Conservation (phyloP, 169 alveolate genomes). For the Babesia divergens region DNA sequence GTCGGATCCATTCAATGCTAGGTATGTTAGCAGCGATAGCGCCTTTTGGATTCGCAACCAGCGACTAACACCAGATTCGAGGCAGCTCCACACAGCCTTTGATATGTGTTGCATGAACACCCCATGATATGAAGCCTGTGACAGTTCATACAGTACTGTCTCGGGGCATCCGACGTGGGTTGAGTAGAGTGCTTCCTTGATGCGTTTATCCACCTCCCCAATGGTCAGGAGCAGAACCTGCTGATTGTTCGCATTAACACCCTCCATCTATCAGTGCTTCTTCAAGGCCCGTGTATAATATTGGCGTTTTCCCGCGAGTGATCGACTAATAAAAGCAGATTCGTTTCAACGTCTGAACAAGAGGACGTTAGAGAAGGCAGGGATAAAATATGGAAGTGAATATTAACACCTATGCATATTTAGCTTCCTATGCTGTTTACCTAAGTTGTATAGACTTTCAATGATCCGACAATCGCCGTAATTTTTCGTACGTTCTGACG, state of each 20-base stretch:
- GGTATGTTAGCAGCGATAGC: slow-evolving; percentile 34
- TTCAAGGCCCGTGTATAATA: background rate
- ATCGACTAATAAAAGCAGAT: too few species aligned
- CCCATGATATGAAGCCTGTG: slow-evolving; percentile 58
- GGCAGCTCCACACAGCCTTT: slow-evolving; percentile 45
- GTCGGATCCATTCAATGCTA: slow-evolving; percentile 49
- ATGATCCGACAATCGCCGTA: too few species aligned
- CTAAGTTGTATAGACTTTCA: too few species aligned
- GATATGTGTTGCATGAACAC: slow-evolving; percentile 26
- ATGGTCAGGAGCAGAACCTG: slow-evolving; percentile 39
- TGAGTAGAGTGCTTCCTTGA: slow-evolving; percentile 52
- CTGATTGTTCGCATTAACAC: slow-evolving; percentile 28
- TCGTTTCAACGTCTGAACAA: too few species aligned
- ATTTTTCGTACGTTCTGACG: too few species aligned
- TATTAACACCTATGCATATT: too few species aligned
- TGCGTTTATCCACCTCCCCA: slow-evolving; percentile 28
- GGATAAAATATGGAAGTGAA: too few species aligned
- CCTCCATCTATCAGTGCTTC: slow-evolving; percentile 10
- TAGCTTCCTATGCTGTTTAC: too few species aligned
- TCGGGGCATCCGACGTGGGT: slow-evolving; percentile 57
- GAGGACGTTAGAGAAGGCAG: too few species aligned
- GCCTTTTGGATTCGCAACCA: slow-evolving; percentile 51
- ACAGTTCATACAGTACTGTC: slow-evolving; percentile 41
- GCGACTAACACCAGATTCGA: background rate
- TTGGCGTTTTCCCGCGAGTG: too few species aligned